Percentiles rank a stretch among this genome's conserved stretches.
Conservation (phyloP, 345 rosid genomes). For the Combretum micranthum region DNA sequence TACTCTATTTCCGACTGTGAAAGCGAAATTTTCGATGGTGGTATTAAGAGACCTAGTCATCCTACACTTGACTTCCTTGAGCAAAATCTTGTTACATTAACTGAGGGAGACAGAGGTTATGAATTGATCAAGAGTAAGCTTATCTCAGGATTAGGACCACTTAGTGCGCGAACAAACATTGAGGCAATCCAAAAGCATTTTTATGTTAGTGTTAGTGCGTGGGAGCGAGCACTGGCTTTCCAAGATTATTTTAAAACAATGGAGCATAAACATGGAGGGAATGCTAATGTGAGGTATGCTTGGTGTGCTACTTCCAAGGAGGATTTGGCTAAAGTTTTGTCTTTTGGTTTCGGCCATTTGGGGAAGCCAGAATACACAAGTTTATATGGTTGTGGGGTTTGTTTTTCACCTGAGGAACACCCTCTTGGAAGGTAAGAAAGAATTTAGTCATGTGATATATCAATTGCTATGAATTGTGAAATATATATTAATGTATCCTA, state of each 20-base stretch:
- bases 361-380: conserved; percentile 25
- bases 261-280: conserved; percentile 38
- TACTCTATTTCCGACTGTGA: conserved; percentile 51
- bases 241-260: conserved; percentile 42
- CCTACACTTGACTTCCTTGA: conserved; percentile 1
- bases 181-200: conserved; percentile 41
- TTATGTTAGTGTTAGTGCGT: conserved; percentile 20
- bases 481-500: neutral
- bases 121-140: conserved; percentile 38
- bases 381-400: conserved; percentile 51
- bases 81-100: conserved; percentile 29
- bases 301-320: conserved; percentile 53
- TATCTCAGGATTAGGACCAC: conserved; percentile 29
- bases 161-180: conserved; percentile 27
- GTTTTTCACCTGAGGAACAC: conserved; percentile 50
- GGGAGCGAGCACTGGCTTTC: conserved; percentile 51
- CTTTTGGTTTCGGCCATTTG: conserved; percentile 49
- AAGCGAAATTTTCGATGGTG: conserved; percentile 30
- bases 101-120: conserved; percentile 40
- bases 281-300: conserved; percentile 50
- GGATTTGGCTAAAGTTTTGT: conserved; percentile 36
- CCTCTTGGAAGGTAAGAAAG: conserved; percentile 52
- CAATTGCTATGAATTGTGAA: neutral
- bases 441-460: neutral
- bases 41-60: neutral